These are phyloP conservation scores for Moniliophthora roreri DNA, from an alignment of 1,284 basidiomycete genomes.

Conservation along the genomic window DNA sequence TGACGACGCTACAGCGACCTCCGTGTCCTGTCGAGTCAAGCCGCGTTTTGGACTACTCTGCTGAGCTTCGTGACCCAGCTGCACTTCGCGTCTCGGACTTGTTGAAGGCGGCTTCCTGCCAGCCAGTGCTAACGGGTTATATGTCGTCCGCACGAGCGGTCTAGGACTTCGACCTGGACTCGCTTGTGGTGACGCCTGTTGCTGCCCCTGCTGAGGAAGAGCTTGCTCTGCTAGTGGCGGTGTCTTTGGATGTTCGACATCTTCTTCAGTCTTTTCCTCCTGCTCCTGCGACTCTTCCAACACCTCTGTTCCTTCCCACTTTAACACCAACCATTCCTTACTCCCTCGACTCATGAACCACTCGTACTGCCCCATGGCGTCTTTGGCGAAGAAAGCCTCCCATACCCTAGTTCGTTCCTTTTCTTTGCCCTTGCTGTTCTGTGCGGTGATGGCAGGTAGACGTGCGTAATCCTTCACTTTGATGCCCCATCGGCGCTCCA, in stretches of 20 bases:
- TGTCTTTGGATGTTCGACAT: neutral
- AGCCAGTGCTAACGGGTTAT: too few relatives aligned
- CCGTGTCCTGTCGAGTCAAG: too few relatives aligned
- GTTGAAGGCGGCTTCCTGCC: too few relatives aligned
- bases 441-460: neutral
- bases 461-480: neutral
- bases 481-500: neutral
- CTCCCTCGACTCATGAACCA: constrained; percentile 2
- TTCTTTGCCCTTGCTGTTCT: neutral
- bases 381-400: constrained; percentile 5
- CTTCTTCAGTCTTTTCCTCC: neutral
- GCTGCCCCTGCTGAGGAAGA: neutral
- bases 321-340: neutral
- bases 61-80: too few relatives aligned
- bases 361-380: constrained; percentile 1
- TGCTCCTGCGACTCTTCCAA: neutral
- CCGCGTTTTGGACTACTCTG: too few relatives aligned
- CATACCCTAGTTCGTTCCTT: neutral
- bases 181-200: neutral
- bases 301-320: constrained; percentile 2
- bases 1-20: too few relatives aligned
- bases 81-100: too few relatives aligned
- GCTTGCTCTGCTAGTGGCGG: neutral
- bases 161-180: neutral
- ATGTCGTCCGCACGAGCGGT: too few relatives aligned